These are phyloP conservation scores for Besnoitia besnoiti DNA, from an alignment of 169 alveolate species.

Conservation along the genomic window DNA sequence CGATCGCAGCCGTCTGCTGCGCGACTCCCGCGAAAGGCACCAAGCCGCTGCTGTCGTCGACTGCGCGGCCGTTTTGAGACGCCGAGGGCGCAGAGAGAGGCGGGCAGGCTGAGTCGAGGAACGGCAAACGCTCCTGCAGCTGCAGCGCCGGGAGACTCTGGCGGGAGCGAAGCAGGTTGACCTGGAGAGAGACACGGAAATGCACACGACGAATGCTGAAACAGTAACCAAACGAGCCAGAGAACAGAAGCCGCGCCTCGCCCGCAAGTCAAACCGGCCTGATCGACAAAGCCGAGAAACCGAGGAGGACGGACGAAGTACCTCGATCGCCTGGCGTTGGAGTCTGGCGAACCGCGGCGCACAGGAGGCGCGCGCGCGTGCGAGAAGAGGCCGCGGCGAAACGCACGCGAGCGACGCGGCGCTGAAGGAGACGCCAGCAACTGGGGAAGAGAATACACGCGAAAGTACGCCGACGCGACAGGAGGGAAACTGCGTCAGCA, in stretches of 20 bases:
- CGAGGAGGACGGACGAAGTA: neutral
- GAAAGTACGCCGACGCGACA: too few species aligned
- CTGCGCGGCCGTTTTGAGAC: neutral
- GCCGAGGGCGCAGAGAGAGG: neutral
- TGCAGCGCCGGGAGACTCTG: neutral
- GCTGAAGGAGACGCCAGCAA: too few species aligned
- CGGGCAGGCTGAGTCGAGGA: neutral
- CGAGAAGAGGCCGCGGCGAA: too few species aligned
- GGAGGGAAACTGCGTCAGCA: too few species aligned
- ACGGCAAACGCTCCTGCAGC: neutral
- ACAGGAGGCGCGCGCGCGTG: too few species aligned
- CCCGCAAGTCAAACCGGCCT: too few species aligned
- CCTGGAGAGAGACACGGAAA: neutral
- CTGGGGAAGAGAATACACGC: too few species aligned
- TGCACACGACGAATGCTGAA: too few species aligned
- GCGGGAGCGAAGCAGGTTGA: neutral
- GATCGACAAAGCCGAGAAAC: neutral
- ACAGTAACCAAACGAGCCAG: neutral
- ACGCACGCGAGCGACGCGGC: too few species aligned
- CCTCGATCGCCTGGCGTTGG: too few species aligned
- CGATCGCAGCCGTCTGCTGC: neutral
- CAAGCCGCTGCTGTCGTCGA: constrained; percentile 42
- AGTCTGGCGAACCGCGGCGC: too few species aligned
- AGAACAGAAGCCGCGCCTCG: neutral
- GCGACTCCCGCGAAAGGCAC: constrained; percentile 32